Conservation (phyloP, 805 yeast species). For the Spathaspora arborariae region DNA sequence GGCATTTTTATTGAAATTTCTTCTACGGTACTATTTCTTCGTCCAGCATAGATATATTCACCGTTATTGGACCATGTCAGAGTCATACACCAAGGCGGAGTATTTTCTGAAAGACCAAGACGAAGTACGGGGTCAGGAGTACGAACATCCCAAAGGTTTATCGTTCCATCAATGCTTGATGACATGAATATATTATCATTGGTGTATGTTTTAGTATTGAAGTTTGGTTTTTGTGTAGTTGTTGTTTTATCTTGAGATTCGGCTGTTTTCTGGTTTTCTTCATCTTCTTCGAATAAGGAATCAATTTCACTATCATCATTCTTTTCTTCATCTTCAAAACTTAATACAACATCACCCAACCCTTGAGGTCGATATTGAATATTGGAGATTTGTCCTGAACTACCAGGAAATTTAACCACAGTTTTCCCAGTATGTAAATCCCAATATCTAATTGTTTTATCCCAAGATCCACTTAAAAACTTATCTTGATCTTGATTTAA, state of each 20-base stretch:
- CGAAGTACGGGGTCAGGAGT: slow-evolving; percentile 40
- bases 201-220: slow-evolving; percentile 18
- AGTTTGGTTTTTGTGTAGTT: slow-evolving; percentile 7
- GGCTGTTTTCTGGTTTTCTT: slow-evolving; percentile 12
- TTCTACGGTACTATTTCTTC: slow-evolving; percentile 86
- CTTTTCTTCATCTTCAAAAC: slow-evolving; percentile 17
- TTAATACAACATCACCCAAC: slow-evolving; percentile 37
- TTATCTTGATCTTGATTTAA: slow-evolving; percentile 59
- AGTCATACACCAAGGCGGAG: slow-evolving; percentile 94
- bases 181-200: slow-evolving; percentile 62
- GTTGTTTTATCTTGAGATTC: slow-evolving; percentile 13
- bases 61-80: slow-evolving; percentile 89
- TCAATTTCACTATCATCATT: slow-evolving; percentile 16
- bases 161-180: slow-evolving; percentile 77
- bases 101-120: slow-evolving; percentile 53
- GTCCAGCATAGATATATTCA: slow-evolving; percentile 71
- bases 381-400: slow-evolving; percentile 76
- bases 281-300: slow-evolving; percentile 23
- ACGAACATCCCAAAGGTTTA: slow-evolving; percentile 82
- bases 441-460: slow-evolving; percentile 74
- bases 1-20: slow-evolving; percentile 65
- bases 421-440: slow-evolving; percentile 73
- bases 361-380: slow-evolving; percentile 68
- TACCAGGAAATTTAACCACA: slow-evolving; percentile 46
- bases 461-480: slow-evolving; percentile 89